phyloP scores from a whole-genome alignment of 1,284 basidiomycete species.

The Rhodotorula sp. region DNA sequence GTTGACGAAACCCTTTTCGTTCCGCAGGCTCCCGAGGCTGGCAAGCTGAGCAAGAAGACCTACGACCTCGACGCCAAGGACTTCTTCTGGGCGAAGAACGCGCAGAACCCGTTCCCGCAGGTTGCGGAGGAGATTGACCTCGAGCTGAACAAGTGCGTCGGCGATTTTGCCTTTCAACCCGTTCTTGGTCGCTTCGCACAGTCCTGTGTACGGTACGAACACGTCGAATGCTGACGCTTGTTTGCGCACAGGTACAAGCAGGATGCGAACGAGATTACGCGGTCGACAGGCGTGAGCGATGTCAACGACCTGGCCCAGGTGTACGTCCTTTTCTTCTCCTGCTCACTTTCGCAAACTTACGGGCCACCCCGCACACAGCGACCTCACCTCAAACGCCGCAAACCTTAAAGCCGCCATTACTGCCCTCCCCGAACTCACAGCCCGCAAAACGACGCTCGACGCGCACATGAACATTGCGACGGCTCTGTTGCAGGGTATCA shows the following conservation, averaged over 20 bases:
- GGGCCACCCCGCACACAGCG: conserved; percentile 54
- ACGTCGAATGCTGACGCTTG: background rate
- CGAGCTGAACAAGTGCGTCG: conserved; percentile 68
- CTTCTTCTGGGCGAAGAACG: conserved; percentile 98
- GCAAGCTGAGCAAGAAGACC: conserved; percentile 70
- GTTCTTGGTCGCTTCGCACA: too few relatives aligned
- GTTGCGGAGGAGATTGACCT: conserved; percentile 96
- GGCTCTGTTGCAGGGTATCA: conserved; percentile 91
- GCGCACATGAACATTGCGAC: conserved; percentile 99
- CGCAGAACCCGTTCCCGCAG: conserved; percentile 93
- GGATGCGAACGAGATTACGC: conserved; percentile 94
- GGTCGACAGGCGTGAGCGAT: conserved; percentile 92
- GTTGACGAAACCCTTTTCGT: too few relatives aligned
- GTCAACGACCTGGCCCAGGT: conserved; percentile 92
- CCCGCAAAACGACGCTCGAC: conserved; percentile 92
- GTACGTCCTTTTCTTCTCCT: conserved; percentile 54
- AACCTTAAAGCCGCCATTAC: conserved; percentile 98
- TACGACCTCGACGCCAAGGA: conserved; percentile 98
- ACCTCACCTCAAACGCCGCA: conserved; percentile 89
- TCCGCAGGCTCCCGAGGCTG: conserved; percentile 54
- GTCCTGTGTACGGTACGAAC: too few relatives aligned
- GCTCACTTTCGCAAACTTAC: background rate
- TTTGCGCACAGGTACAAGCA: conserved; percentile 68
- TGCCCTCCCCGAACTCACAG: conserved; percentile 94
- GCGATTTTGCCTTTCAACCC: too few relatives aligned